A percentile compares a stretch with the other conserved stretches of the same genome.
Evolutionary conservation across 305 asterid genomes (phyloP).

Genomic region (Monarda citriodora): DNA sequence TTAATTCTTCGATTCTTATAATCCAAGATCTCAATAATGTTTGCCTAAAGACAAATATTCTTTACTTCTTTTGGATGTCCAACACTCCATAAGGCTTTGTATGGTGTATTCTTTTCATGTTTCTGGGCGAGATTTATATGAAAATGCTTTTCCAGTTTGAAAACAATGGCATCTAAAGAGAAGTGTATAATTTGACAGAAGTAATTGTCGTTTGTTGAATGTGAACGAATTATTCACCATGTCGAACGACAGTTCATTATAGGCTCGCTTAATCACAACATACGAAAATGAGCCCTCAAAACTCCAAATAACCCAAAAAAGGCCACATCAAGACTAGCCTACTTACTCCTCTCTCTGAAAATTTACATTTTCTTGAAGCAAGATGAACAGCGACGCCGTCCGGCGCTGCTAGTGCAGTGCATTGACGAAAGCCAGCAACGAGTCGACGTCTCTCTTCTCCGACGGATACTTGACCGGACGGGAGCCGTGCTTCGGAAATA

Average conservation of each 20-base stretch:
- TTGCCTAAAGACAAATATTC: no score
- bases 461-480: conserved; percentile 78
- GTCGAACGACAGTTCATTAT: conserved; percentile 19
- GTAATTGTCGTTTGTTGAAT: neutral
- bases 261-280: conserved; percentile 6
- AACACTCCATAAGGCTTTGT: no score
- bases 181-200: no score
- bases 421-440: conserved; percentile 83
- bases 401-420: conserved; percentile 38
- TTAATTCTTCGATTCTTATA: no score
- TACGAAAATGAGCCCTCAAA: conserved; percentile 24
- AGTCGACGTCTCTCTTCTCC: conserved; percentile 88
- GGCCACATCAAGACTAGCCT: neutral
- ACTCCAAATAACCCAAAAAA: neutral
- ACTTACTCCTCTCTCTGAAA: neutral
- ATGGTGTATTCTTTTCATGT: no score
- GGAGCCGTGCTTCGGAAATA: conserved; percentile 79
- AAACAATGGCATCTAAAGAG: no score
- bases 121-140: no score
- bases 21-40: no score
- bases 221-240: conserved; percentile 7
- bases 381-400: neutral
- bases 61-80: no score
- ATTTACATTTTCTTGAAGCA: conserved; percentile 4
- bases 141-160: no score